These are phyloP conservation scores for Zangia roseola DNA, from an alignment of 768 basidiomycete genomes.

Conservation along the genomic window DNA sequence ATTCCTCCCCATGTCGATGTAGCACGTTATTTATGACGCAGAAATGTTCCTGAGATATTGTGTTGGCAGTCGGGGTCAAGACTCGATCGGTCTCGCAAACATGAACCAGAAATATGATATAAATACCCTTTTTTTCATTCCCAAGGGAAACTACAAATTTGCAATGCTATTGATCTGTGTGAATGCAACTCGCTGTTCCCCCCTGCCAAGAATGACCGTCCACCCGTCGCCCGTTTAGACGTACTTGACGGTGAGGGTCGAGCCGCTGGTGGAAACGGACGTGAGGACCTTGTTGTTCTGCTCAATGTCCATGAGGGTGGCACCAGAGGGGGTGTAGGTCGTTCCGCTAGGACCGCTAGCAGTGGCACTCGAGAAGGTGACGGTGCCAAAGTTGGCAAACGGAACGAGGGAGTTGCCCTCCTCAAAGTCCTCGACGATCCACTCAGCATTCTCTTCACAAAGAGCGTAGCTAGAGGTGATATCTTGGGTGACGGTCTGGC, in stretches of 20 bases:
- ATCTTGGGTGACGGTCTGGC: slow-evolving; percentile 1
- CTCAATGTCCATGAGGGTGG: slow-evolving; percentile 11
- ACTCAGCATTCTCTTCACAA: slow-evolving; percentile 19
- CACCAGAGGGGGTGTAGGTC: slow-evolving; percentile 8
- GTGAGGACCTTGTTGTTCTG: slow-evolving; percentile 13
- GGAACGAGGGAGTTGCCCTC: slow-evolving; percentile 1
- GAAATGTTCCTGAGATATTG: background rate
- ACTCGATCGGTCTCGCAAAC: background rate
- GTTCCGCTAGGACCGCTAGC: slow-evolving; percentile 6
- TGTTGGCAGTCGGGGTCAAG: too few species aligned
- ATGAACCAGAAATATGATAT: background rate
- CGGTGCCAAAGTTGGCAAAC: slow-evolving; percentile 20
- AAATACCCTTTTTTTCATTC: background rate
- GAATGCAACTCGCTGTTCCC: background rate
- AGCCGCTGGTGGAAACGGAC: slow-evolving; percentile 3
- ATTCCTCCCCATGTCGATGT: background rate
- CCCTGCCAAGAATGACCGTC: background rate
- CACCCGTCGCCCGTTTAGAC: background rate
- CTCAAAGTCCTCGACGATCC: slow-evolving; percentile 24
- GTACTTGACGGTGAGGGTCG: slow-evolving; percentile 6
- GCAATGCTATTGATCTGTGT: background rate
- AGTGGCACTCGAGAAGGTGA: slow-evolving; percentile 12
- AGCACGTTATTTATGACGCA: background rate
- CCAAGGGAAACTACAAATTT: background rate
- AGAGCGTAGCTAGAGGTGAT: slow-evolving; percentile 16